Base-by-base conservation (phyloP, 306 rosid species). In the Acacia melanoxylon region DNA sequence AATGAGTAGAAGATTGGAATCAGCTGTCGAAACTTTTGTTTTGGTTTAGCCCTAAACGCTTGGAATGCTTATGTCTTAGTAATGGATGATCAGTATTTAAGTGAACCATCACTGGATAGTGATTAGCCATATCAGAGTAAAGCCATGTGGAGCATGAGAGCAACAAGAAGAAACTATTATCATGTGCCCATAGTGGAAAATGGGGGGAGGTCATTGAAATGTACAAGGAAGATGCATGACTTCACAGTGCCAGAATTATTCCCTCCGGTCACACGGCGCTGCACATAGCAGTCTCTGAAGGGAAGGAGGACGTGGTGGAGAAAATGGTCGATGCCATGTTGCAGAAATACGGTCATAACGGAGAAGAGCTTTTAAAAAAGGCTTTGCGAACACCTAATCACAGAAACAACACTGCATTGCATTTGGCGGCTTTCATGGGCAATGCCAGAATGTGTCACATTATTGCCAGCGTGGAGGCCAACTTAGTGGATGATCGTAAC, bases 241-340 rank as follows among this genome's bases (percentile, higher is more conserved):
- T 83, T 8, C 87, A 61, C 15, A 5, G 15, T 24, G 44, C 44
- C 45, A 31, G 9, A 17, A 33, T 66, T 3, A 33, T 44, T 19
- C 40, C 48, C 31, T 20, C 76, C 7, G 88, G 85, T 1, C 82
- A 87, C 77, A 87, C 92, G 8, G 91, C 85, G 11, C 31, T 91
- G 37, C 95, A 89, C 51, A 31, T 85, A 6, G 93, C 93, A 0
- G 91, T 88, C 37, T 71, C 75, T 4, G 89, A 91, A 11, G 76
- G 76, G 14, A 66, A 89, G 48, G 86, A 77, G 17, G 51, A 76
- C 0, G 70, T 52, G 1, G 86, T 89, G 12, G 41, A 27, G 14
- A 3, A n/a, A 24, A 81, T 89, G 3, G 72, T 86, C 41, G 0
- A 4, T 20, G 3, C 7, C 62, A 54, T 54, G 11, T 5, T 0